Evolutionary conservation across 306 rosid genomes (phyloP).

Genomic region (Echinosophora koreensis): DNA sequence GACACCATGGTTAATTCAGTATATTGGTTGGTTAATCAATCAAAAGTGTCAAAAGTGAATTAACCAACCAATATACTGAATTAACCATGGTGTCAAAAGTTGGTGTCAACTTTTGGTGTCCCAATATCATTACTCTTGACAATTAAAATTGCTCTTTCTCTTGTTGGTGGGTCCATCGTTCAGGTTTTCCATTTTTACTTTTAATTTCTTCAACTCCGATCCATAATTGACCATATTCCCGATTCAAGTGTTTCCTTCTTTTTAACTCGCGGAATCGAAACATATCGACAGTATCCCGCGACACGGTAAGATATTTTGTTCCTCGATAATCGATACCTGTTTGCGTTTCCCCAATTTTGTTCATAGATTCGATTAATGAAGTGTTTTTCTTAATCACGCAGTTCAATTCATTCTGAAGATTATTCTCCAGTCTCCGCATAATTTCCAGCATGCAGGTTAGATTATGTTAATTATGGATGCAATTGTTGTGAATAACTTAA

Average conservation of each 20-base stretch:
- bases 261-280: conserved; percentile 17
- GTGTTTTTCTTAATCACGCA: conserved; percentile 24
- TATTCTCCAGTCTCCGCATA: neutral
- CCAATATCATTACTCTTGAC: no score
- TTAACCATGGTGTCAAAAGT: no score
- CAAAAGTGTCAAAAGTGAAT: no score
- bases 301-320: conserved; percentile 30
- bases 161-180: conserved; percentile 22
- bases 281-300: conserved; percentile 11
- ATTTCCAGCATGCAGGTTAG: conserved; percentile 70
- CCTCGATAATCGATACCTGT: neutral
- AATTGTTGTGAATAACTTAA: conserved; percentile 14
- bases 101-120: no score
- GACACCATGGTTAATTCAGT: no score
- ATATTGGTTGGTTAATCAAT: no score
- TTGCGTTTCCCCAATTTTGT: conserved; percentile 33
- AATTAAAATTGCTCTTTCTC: neutral
- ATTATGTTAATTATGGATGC: neutral
- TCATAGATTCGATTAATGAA: neutral
- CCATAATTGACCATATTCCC: neutral
- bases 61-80: no score
- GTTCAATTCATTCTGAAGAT: conserved; percentile 39
- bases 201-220: conserved; percentile 31
- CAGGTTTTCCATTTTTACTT: neutral
- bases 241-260: conserved; percentile 10